A percentile compares a stretch with the other conserved stretches of the same genome.
phyloP scores from a whole-genome alignment of 2,329 filamentous ascomycete genomes.

The Fusarium nisikadoi region DNA sequence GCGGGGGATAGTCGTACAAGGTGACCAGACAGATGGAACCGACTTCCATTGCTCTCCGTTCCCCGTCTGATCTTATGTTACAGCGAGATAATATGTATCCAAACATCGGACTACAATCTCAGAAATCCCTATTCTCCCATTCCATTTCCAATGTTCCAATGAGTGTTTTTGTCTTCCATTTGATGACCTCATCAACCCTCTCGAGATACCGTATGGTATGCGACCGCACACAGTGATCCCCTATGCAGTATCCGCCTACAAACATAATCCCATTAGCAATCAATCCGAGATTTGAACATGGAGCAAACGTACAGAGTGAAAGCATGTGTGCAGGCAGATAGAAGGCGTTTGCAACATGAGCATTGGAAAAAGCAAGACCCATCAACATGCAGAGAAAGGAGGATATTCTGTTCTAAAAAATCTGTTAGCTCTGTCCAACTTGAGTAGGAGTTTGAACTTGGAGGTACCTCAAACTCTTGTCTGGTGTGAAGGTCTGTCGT shows the following conservation, averaged over 20 bases:
- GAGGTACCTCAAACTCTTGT: background rate
- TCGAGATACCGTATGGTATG: background rate
- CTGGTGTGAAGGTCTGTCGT: fast-evolving
- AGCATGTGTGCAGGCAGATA: slow-evolving; percentile 10
- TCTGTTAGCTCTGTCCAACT: fast-evolving
- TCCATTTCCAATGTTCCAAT: background rate
- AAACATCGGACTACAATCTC: background rate
- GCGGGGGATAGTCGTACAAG: too few relatives aligned
- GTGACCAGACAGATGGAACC: too few relatives aligned
- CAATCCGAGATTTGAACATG: fast-evolving
- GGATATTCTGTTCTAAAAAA: background rate
- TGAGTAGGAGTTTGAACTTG: fast-evolving
- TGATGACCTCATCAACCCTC: background rate
- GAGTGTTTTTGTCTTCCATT: background rate
- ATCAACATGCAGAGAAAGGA: background rate
- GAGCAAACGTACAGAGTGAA: background rate
- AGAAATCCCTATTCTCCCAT: background rate
- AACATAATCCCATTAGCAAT: fast-evolving
- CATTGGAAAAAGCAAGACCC: background rate
- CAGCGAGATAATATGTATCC: too few relatives aligned
- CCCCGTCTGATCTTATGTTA: too few relatives aligned
- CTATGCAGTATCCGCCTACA: slow-evolving; percentile 4
- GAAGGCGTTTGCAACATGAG: background rate
- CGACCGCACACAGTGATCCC: background rate
- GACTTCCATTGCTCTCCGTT: too few relatives aligned